Evolutionary conservation across 306 rosid genomes (phyloP), one percentile per base, ranked within the genome.

Genomic region (Lupinus albus): DNA sequence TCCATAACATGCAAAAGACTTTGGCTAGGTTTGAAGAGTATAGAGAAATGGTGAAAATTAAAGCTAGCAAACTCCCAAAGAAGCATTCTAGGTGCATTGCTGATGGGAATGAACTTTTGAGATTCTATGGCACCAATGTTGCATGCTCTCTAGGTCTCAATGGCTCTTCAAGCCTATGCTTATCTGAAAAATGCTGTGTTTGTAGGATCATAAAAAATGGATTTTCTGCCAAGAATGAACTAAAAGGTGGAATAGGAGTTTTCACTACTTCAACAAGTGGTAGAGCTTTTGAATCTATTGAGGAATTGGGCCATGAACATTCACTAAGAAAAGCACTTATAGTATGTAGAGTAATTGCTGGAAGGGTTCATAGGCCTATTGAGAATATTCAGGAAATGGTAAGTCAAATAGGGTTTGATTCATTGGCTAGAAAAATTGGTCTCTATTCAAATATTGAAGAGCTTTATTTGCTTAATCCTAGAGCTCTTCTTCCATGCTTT

Each of bases 181-280:
- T 74, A 36, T 84, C 87, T 13, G 91, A 90, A 55, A 86, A 76
- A 65, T 93, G 99, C 64, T 61, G 83, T 76, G 97, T 93, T 44
- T 93, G 99, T 67, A 64, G 96, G 74, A 93, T 93, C 17, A 90
- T 93, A 25, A 79, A 95, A 68, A 83, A 85, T 68, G 99, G 99
- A 12, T 93, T 93, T 73, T 88, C 86, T 21, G 83, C 87, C 5
- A 86, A 93, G 76, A 90, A 83, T 74, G 99, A 93, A 74, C 80
- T 93, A 51, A 86, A 83, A 78, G 92, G 85, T 74, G 93, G 89
- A 5, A 77, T 93, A 15, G 99, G 99, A 4, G 96, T 93, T 48
- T 93, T 93, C 75, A 88, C 99, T 41, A 93, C 97, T 21, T 93
- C 97, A 0, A 93, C 99, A 6, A 93, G 99, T 59, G 97, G 91